These are phyloP conservation scores for Conticribra guillardii DNA, from an alignment of 108 stramenopile genomes.

Conservation along the genomic window DNA sequence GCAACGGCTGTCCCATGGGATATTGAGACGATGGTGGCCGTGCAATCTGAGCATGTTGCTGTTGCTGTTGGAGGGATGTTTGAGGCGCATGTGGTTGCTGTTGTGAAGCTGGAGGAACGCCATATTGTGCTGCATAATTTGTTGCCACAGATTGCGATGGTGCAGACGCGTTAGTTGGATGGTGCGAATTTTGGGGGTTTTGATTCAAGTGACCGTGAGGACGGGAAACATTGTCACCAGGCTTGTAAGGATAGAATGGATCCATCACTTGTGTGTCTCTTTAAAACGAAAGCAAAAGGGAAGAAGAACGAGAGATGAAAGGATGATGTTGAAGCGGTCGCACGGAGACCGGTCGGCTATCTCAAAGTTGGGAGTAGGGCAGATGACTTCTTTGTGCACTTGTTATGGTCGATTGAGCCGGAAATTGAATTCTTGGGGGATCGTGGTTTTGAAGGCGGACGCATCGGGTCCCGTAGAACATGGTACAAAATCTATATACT, in stretches of 20 bases:
- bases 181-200: neutral
- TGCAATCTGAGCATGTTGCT: slow-evolving; percentile 1
- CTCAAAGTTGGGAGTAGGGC: too few species aligned
- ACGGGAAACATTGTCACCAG: slow-evolving; percentile 5
- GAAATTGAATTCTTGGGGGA: too few species aligned
- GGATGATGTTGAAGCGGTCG: too few species aligned
- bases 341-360: too few species aligned
- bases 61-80: slow-evolving; percentile 14
- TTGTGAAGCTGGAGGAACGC: neutral
- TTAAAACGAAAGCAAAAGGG: too few species aligned
- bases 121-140: neutral
- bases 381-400: too few species aligned
- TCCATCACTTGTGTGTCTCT: too few species aligned
- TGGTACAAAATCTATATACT: too few species aligned
- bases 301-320: too few species aligned
- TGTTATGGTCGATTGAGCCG: too few species aligned
- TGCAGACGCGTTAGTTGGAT: neutral
- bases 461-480: too few species aligned
- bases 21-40: slow-evolving; percentile 7
- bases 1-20: slow-evolving; percentile 4
- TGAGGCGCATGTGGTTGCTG: neutral
- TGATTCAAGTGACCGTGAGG: neutral
- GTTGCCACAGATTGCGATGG: neutral
- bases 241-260: slow-evolving; percentile 28
- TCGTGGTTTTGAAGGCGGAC: too few species aligned